Conservation (phyloP, 2,329 filamentous ascomycete genomes). For the Cladosporium sp. region DNA sequence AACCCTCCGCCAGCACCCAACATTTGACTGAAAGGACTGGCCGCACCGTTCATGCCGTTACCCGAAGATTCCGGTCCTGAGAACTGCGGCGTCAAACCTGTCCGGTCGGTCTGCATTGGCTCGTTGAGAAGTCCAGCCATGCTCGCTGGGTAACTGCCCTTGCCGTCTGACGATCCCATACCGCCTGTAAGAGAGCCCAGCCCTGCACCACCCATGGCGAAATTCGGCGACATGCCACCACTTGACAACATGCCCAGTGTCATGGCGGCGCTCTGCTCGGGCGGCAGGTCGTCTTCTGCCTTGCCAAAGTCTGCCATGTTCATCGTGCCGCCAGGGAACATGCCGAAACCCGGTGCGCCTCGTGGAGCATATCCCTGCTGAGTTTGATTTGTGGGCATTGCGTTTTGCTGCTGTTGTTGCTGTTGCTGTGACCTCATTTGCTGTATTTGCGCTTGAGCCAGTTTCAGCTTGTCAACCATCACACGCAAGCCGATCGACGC, state of each 20-base stretch:
- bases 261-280: slow-evolving; percentile 64
- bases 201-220: slow-evolving; percentile 20
- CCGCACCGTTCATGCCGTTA: slow-evolving; percentile 27
- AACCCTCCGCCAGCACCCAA: slow-evolving; percentile 39
- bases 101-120: slow-evolving; percentile 24
- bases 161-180: neutral
- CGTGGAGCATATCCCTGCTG: neutral
- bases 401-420: slow-evolving; percentile 9
- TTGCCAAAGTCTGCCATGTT: slow-evolving; percentile 18
- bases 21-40: slow-evolving; percentile 33
- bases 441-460: slow-evolving; percentile 32
- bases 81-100: slow-evolving; percentile 33
- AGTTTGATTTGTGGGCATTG: neutral
- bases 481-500: slow-evolving; percentile 75
- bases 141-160: slow-evolving; percentile 25
- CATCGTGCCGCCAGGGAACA: slow-evolving; percentile 28
- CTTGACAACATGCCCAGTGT: slow-evolving; percentile 65
- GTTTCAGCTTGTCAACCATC: slow-evolving; percentile 74
- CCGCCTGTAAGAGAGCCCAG: slow-evolving; percentile 18
- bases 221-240: slow-evolving; percentile 54
- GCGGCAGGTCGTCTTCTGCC: slow-evolving; percentile 51
- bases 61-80: slow-evolving; percentile 24
- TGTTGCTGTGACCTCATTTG: slow-evolving; percentile 17
- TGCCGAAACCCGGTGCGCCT: slow-evolving; percentile 19
- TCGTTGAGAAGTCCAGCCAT: slow-evolving; percentile 34